Evolutionary conservation across 106 monocot genomes (phyloP), one percentile per base, ranked within the genome.

Genomic region (Xerophyta viscosa): DNA sequence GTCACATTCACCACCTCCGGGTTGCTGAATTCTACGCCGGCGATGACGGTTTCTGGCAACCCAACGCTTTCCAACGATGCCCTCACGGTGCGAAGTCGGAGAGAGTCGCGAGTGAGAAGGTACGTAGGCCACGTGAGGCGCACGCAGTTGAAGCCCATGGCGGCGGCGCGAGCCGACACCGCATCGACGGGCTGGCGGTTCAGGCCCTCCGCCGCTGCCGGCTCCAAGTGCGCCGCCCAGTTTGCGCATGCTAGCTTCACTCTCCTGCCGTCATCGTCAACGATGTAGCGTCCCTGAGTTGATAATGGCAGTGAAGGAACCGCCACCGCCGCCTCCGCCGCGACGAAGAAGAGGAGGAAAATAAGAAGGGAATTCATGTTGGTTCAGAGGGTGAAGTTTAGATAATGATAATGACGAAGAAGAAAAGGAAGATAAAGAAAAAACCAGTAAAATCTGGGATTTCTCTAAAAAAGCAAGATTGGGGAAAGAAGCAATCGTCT

Each of bases 201-300:
- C 36, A 81, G 81, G 0, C 71, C 81, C 58, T 81, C 81, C 39
- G 81, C 46, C 3, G 75, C 9, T 10, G 71, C 60, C 1, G 71
- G 58, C 7, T 65, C 66, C 75, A 81, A 66, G 75, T 81, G 81
- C 6, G 67, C 71, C 4, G 62, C 71, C 81, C 81, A 81, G 63
- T 81, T 81, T 15, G 67, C 75, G 67, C 81, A 81, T 4, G 54
- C 70, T 27, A 81, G 75, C 75, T 75, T 81, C 26, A 75, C 75
- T 11, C 75, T 74, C 13, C 21, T 19, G 12, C 50, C 60, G 53
- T 27, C 31, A 7, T 70, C 29, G 56, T 81, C 75, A 6, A 81
- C 13, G 1, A 81, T 27, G 66, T 66, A 81, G 18, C 81, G n/a
- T 0, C 75, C 74, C 2, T 27, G 57, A 2, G 81, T 71, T 3